Conservation (phyloP, 495 filamentous ascomycete species). For the Podospora pseudopauciseta region DNA sequence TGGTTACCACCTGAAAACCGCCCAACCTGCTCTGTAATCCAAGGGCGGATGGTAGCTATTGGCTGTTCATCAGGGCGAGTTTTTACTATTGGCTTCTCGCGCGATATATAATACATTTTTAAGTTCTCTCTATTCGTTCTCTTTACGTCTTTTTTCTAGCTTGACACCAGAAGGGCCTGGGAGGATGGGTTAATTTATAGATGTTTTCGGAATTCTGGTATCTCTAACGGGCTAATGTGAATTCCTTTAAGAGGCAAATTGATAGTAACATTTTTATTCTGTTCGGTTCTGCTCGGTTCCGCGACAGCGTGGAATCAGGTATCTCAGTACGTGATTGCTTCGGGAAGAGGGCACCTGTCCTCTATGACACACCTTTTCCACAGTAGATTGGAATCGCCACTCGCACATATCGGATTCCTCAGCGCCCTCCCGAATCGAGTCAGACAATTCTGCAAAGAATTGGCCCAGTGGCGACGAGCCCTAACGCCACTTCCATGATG, state of each 20-base stretch:
- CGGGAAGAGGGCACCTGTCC: too few relatives aligned
- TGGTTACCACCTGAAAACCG: conserved; percentile 31
- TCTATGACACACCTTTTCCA: too few relatives aligned
- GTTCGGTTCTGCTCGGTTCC: too few relatives aligned
- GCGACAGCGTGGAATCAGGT: too few relatives aligned
- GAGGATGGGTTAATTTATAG: conserved; percentile 15
- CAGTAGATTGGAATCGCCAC: too few relatives aligned
- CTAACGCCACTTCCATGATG: too few relatives aligned
- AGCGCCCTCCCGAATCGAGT: too few relatives aligned
- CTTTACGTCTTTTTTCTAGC: conserved; percentile 11
- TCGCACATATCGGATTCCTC: too few relatives aligned
- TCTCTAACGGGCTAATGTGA: neutral
- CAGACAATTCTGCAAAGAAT: too few relatives aligned
- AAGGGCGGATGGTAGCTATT: conserved; percentile 15
- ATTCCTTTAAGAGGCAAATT: neutral
- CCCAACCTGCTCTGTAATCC: conserved; percentile 16
- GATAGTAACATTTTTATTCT: too few relatives aligned
- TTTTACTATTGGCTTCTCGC: conserved; percentile 16
- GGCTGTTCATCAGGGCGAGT: conserved; percentile 21
- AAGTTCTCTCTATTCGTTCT: conserved; percentile 3
- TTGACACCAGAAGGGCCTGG: conserved; percentile 16
- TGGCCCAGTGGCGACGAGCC: too few relatives aligned
- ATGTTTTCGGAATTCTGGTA: conserved; percentile 17
- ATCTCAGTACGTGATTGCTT: too few relatives aligned
- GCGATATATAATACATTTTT: conserved; percentile 7